These are phyloP conservation scores for Cutaneotrichosporon sp. DNA, from an alignment of 1,284 basidiomycete genomes.

Conservation along the genomic window DNA sequence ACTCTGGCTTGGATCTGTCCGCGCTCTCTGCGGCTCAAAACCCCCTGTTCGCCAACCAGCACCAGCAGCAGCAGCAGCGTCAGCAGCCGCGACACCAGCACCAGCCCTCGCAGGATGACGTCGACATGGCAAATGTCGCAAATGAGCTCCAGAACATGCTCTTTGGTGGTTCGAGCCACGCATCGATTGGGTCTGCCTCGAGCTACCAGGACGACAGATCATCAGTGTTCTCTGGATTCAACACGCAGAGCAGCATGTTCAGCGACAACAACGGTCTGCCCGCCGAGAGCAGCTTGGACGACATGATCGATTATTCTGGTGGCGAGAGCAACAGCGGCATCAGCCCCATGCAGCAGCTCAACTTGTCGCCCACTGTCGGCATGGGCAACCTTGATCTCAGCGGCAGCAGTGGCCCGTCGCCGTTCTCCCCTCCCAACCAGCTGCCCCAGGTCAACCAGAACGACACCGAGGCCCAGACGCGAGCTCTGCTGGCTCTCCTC, in stretches of 20 bases:
- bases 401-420: slow-evolving; percentile 5
- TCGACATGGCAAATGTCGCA: slow-evolving; percentile 29
- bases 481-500: slow-evolving; percentile 16
- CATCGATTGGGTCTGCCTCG: slow-evolving; percentile 28
- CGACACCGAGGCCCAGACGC: slow-evolving; percentile 19
- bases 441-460: slow-evolving; percentile 6
- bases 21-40: slow-evolving; percentile 7
- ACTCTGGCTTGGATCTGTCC: slow-evolving; percentile 10
- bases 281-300: slow-evolving; percentile 28
- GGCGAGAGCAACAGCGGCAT: slow-evolving; percentile 25
- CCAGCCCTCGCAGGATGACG: slow-evolving; percentile 15
- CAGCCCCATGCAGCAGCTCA: slow-evolving; percentile 19
- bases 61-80: slow-evolving; percentile 1
- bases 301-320: slow-evolving; percentile 41
- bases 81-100: background rate
- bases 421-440: background rate
- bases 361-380: slow-evolving; percentile 14
- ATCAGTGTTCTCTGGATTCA: slow-evolving; percentile 33
- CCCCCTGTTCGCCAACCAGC: slow-evolving; percentile 17
- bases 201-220: slow-evolving; percentile 30
- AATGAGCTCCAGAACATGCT: slow-evolving; percentile 31
- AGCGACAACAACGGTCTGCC: slow-evolving; percentile 37
- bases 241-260: slow-evolving; percentile 22
- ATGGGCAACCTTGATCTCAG: slow-evolving; percentile 17
- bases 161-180: slow-evolving; percentile 29